Conservation (phyloP, 225 moss, liverwort and hornwort species). For the Pseudisothecium myosuroides region DNA sequence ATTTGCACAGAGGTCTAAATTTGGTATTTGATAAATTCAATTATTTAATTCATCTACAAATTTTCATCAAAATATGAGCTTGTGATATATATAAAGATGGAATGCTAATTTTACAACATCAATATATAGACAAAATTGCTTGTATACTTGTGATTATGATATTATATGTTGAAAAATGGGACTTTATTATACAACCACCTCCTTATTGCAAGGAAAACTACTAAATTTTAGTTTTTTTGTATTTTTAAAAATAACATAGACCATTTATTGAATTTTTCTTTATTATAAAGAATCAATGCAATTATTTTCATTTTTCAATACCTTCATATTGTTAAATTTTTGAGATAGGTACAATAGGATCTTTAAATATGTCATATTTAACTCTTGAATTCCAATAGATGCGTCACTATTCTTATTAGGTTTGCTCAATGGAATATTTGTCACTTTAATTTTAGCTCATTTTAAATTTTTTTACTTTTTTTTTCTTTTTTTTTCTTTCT, state of each 20-base stretch:
- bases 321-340: not conserved
- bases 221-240: no score
- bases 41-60: not conserved
- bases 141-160: not conserved
- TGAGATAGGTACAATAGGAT: no score
- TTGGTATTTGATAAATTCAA: rapidly evolving
- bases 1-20: not conserved
- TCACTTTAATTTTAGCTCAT: not conserved
- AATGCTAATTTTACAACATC: not conserved
- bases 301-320: no score
- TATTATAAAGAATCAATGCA: no score
- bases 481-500: not conserved
- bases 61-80: not conserved
- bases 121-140: rapidly evolving
- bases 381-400: not conserved
- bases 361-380: not conserved
- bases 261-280: no score
- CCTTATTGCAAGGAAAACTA: not conserved
- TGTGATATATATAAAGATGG: not conserved
- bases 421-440: not conserved
- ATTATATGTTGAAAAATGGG: not conserved
- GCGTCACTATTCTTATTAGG: no score
- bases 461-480: not conserved
- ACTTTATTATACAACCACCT: rapidly evolving
- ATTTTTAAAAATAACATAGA: no score